phyloP scores from a whole-genome alignment of 768 basidiomycete species.

The Tricholoma bakamatsutake region DNA sequence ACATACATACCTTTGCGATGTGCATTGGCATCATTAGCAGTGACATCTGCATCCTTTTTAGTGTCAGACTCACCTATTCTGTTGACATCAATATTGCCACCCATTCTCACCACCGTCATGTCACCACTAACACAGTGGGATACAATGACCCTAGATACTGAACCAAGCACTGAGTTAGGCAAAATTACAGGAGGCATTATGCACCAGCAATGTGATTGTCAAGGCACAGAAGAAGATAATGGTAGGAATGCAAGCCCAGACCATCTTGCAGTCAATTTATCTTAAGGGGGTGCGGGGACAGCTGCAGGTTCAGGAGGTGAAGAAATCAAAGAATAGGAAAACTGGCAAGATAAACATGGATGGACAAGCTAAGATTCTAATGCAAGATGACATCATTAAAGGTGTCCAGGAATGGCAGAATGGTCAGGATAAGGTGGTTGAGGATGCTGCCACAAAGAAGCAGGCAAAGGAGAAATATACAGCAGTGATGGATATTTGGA shows the following conservation, averaged over 20 bases:
- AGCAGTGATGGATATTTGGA: background rate
- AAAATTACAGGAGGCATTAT: background rate
- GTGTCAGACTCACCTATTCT: background rate
- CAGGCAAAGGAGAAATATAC: background rate
- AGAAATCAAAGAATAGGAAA: background rate
- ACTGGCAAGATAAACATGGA: too few relatives aligned
- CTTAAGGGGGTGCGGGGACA: background rate
- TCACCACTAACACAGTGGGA: background rate
- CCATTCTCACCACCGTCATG: background rate
- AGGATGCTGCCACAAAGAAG: background rate
- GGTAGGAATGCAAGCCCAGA: too few relatives aligned
- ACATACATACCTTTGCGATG: background rate
- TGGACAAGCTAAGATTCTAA: background rate
- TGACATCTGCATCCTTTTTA: slow-evolving; percentile 1
- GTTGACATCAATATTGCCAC: background rate
- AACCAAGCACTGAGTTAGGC: background rate
- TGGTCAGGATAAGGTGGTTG: background rate
- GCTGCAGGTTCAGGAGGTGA: background rate
- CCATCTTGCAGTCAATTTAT: slow-evolving; percentile 12
- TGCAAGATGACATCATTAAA: slow-evolving; percentile 3
- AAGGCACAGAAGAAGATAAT: too few relatives aligned
- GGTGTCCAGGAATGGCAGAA: slow-evolving; percentile 13
- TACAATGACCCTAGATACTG: background rate
- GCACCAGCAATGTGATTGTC: background rate
- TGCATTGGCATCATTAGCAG: background rate